Evolutionary conservation across 2,329 filamentous ascomycete genomes (phyloP), one percentile per base, ranked within the genome.

Genomic region (Thielaviopsis populi): DNA sequence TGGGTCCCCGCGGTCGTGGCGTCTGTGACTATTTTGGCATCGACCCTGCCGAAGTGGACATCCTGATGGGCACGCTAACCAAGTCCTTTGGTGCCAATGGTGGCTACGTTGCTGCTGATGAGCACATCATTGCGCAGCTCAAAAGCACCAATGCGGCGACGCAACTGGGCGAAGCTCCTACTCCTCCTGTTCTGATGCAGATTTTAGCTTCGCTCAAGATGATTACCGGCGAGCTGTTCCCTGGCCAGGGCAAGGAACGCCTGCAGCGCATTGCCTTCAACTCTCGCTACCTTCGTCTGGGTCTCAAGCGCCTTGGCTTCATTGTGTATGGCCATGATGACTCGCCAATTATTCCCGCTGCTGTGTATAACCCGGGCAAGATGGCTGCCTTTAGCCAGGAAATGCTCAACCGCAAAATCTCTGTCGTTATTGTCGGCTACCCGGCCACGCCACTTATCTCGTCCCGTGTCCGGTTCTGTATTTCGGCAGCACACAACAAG

Each of bases 11-110:
- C 19, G 94, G 94, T 62, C 87, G 90, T 69, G 94, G 94, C 73
- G 91, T 99, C 24, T 99, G 94, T 74, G 94, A 99, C 73, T 99
- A 96, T 77, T 99, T 97, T 71, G 87, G 87, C 69, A 86, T 97
- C 68, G 89, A 96, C 73, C 87, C 94, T 17, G 76, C 82, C 17
- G 87, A 96, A 69, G 85, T 97, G 43, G 94, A 99, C 73, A 89
- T 99, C 70, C 83, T 99, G 61, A 99, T 99, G 94, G 94, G 94
- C 68, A 99, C 94, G 1, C 79, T 99, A 67, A 99, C 94, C 68
- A 99, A 99, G 75, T 97, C 94, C 0, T 99, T 99, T 70, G 94
- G 94, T 70, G 94, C 94, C 69, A 99, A 99, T 71, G 94, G 94
- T 72, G 94, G 94, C 67, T 99, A 99, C 73, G 83, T 99, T 68